Conservation (phyloP, 108 stramenopile genomes). For the Skeletonema tropicum region DNA sequence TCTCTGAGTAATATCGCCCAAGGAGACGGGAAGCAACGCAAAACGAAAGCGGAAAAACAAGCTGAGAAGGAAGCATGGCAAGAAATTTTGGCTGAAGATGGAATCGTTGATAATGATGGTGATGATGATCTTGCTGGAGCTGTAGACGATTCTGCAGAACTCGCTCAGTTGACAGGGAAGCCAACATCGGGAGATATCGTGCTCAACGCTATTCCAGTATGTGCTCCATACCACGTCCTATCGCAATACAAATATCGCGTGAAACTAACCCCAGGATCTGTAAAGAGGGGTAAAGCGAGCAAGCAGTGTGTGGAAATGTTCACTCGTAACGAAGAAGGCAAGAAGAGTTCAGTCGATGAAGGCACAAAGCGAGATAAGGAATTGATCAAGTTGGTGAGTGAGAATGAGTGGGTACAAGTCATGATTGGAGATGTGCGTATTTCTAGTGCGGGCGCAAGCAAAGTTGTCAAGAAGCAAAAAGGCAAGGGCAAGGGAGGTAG, state of each 20-base stretch:
- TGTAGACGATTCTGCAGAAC: constrained; percentile 78
- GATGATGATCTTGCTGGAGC: constrained; percentile 58
- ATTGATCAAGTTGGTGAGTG: constrained; percentile 80
- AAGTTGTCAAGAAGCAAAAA: constrained; percentile 68
- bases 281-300: constrained; percentile 86
- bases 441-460: constrained; percentile 82
- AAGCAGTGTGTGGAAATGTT: constrained; percentile 87
- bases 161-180: constrained; percentile 83
- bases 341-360: constrained; percentile 28
- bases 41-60: constrained; percentile 79
- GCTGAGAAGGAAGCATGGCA: constrained; percentile 78
- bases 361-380: constrained; percentile 57
- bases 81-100: constrained; percentile 81
- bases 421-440: constrained; percentile 85
- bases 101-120: constrained; percentile 61
- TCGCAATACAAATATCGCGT: constrained; percentile 87
- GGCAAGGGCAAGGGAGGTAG: constrained; percentile 43
- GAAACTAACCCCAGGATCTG: constrained; percentile 86
- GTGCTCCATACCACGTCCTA: constrained; percentile 91
- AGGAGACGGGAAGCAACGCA: constrained; percentile 56
- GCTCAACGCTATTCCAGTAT: constrained; percentile 90
- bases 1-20: constrained; percentile 9
- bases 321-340: constrained; percentile 46
- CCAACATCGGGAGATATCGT: constrained; percentile 83
- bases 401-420: constrained; percentile 85